phyloP scores from a whole-genome alignment of 176 grass and related monocot species.

The Otatea glauca region DNA sequence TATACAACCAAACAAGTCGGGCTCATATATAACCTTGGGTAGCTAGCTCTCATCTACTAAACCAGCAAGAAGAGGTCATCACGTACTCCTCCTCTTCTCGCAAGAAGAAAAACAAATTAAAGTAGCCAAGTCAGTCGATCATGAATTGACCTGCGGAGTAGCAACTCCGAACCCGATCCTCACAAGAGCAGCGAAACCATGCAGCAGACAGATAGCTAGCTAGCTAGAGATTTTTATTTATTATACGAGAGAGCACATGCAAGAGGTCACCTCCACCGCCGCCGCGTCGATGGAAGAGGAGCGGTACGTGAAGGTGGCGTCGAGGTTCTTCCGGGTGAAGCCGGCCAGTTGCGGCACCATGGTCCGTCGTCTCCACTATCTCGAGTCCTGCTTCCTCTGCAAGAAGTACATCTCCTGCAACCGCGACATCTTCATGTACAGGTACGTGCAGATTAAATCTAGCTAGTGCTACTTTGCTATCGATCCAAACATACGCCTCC shows the following conservation, averaged over 20 bases:
- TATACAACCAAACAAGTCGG: not conserved
- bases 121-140: no score
- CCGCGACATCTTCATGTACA: constrained; percentile 85
- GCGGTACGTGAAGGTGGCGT: constrained; percentile 45
- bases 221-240: not conserved
- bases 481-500: not conserved
- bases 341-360: not conserved
- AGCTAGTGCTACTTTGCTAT: not conserved
- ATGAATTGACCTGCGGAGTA: not conserved
- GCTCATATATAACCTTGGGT: not conserved
- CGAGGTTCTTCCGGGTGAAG: constrained; percentile 53
- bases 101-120: not conserved
- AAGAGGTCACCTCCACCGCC: not conserved
- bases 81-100: not conserved
- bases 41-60: constrained; percentile 6
- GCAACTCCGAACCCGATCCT: not conserved
- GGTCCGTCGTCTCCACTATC: constrained; percentile 44
- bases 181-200: not conserved
- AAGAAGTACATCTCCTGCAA: constrained; percentile 55
- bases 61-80: not conserved
- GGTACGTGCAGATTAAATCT: constrained; percentile 22
- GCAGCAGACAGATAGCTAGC: not conserved
- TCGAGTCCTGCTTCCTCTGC: constrained; percentile 83
- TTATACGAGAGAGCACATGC: not conserved
- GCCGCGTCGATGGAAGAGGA: constrained; percentile 5